Base-by-base conservation (phyloP, 2,329 filamentous ascomycete genomes). In the Myriosclerotinia duriaeana region DNA sequence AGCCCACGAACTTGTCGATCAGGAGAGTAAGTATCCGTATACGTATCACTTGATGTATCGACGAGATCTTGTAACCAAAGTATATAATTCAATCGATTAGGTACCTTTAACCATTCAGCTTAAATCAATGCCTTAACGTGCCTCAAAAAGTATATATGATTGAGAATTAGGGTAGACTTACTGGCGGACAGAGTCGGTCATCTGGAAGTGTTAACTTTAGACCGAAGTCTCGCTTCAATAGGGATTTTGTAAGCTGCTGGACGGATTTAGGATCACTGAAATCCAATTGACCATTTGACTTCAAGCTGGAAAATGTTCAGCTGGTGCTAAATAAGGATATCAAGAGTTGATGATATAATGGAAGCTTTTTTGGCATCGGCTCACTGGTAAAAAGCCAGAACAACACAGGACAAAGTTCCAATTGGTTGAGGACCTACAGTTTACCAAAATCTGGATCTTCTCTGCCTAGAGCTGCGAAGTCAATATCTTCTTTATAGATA, bases 121-220 rank as follows among this genome's bases (percentile, higher is more conserved):
- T 20, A 12, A 11, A 44, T 22, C 8, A 44, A 58, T 2, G 15
- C 38, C 7, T 12, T 34, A 30, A 6, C 15, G n/a, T 36, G 2
- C 5, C 15, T 20, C 34, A 53, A 20, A 22, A 15, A 9, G n/a
- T 26, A 4, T 20, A 50, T n/a, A 14, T 17, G n/a, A 22, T 50
- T 50, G 8, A n/a, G 50, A 44, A 8, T 22, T n/a, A 48, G 6
- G 22, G 7, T 50, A 40, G 36, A 59, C 69, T 67, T 76, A 96
- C 90, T 1, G 93, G 92, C 15, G 94, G 95, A 75, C 94, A 98
- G 0, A 99, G 82, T 30, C 94, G 84, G 76, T 97, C 88, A 36
- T 84, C 79, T 0, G 93, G 93, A 1, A 98, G 81, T 7, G 89
- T 82, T 17, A 97, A 79, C 0, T 80, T 74, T 11, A 98, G 78